Evolutionary conservation across 139 green algal genomes (phyloP).

Genomic region (Diplosphaera chodatii): DNA sequence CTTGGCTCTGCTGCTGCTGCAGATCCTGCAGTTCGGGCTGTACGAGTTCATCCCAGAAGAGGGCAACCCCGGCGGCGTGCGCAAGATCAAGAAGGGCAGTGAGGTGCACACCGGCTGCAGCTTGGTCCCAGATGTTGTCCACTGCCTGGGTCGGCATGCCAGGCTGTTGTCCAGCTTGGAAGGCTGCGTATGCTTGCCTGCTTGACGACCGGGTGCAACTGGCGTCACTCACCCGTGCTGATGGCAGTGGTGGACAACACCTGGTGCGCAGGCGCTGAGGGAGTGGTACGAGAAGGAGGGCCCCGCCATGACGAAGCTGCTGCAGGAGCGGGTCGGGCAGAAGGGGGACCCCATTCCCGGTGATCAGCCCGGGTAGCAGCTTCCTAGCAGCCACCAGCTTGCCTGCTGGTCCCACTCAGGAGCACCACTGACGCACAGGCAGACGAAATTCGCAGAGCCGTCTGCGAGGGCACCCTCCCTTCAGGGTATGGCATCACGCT

Average conservation of each 20-base stretch:
- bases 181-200: not conserved
- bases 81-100: slow-evolving; percentile 3
- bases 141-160: not conserved
- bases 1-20: no score
- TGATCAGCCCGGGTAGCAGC: no score
- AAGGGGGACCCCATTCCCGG: not conserved
- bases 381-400: no score
- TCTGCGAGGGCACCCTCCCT: no score
- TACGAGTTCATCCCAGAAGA: slow-evolving; percentile 13
- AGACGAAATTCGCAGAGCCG: no score
- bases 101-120: not conserved
- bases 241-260: no score
- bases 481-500: no score
- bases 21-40: slow-evolving; percentile 20
- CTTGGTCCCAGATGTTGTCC: not conserved
- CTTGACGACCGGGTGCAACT: not conserved
- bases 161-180: not conserved
- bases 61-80: not conserved
- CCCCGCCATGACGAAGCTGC: slow-evolving; percentile 41
- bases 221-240: not conserved
- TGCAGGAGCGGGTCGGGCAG: slow-evolving; percentile 9
- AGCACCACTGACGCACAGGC: no score
- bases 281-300: slow-evolving; percentile 31
- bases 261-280: slow-evolving; percentile 19
- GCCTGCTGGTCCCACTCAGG: no score